Evolutionary conservation across 805 yeast genomes (phyloP).

Genomic region (Saturnispora sekii): DNA sequence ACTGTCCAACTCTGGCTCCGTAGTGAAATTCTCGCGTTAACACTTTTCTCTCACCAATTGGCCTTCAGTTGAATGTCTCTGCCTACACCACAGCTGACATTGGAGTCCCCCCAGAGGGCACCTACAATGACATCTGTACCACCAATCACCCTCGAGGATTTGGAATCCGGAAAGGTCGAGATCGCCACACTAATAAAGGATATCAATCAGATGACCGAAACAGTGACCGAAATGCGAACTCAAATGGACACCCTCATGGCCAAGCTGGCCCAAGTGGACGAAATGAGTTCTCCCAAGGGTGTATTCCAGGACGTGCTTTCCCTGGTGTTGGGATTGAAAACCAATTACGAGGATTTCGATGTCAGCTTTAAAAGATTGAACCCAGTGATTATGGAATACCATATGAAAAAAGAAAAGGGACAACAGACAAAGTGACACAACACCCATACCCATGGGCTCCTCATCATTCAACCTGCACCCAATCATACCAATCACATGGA

Average conservation of each 20-base stretch:
- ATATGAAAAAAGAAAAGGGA: neutral
- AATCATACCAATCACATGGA: too few species aligned
- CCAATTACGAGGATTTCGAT: constrained; percentile 20
- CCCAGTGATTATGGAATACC: neutral
- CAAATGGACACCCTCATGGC: constrained; percentile 31
- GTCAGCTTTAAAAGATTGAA: neutral
- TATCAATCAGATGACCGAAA: constrained; percentile 26
- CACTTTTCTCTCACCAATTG: neutral
- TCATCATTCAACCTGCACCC: too few species aligned
- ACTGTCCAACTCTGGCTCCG: too few species aligned
- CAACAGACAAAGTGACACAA: neutral
- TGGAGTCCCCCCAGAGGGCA: neutral
- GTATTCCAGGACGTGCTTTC: constrained; percentile 29
- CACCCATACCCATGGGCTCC: neutral
- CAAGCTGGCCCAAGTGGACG: constrained; percentile 33
- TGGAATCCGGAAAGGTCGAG: constrained; percentile 31
- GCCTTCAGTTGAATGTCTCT: neutral
- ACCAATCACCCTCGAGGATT: constrained; percentile 29
- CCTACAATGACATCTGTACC: constrained; percentile 4
- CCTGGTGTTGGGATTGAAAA: constrained; percentile 33
- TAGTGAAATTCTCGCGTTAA: too few species aligned
- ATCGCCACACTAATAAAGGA: constrained; percentile 28
- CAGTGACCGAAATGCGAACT: constrained; percentile 27
- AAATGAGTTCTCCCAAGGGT: constrained; percentile 34
- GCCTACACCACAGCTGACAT: constrained; percentile 2